Base-by-base conservation (phyloP, 352 stramenopile species). In the Pythium plurisporium region DNA sequence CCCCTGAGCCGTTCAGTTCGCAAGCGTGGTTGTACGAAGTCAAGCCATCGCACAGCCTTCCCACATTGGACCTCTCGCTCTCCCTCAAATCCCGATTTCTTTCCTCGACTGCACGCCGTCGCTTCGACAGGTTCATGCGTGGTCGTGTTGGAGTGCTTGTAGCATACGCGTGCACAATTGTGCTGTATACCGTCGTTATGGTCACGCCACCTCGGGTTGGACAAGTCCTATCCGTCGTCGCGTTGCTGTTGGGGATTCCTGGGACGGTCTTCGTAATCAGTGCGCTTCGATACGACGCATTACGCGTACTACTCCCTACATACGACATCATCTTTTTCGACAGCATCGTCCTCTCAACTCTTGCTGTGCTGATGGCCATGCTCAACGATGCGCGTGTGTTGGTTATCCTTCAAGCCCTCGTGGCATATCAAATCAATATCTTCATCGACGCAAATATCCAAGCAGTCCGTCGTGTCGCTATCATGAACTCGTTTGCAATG, bases 371-470 rank as follows among this genome's bases (percentile, higher is more conserved):
- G 0, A 55, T 57, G 51, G 9, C 5, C 12, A 62, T 52, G 40
- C 37, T 62, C 15, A 11, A 15, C 11, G 59, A 67, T 20, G 37
- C 37, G 12, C 59, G 59, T n/a, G 37, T 41, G 3, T 10, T 61
- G 2, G 10, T 61, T 14, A 31, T 62, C 4, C 4, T 58, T 5
- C 46, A 61, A 43, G 46, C 29, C 1, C 30, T 58, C 3, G 11
- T 62, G 9, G 51, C 59, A 23, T 43, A 30, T n/a, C 49, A 59
- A 11, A 54, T 67, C 46, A 58, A 67, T 17, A 62, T 61, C 30
- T 57, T 62, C 26, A 41, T 56, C 3, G 59, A 67, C 37, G 59
- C 59, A 9, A 62, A 62, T 19, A 58, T 58, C 37, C 45, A 67
- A 31, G 30, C 23, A 3, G 36, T 62, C 10, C 51, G 52, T 5